phyloP scores from a whole-genome alignment of 2,329 filamentous ascomycete species.

The Paecilomyces dactylethromorphus region DNA sequence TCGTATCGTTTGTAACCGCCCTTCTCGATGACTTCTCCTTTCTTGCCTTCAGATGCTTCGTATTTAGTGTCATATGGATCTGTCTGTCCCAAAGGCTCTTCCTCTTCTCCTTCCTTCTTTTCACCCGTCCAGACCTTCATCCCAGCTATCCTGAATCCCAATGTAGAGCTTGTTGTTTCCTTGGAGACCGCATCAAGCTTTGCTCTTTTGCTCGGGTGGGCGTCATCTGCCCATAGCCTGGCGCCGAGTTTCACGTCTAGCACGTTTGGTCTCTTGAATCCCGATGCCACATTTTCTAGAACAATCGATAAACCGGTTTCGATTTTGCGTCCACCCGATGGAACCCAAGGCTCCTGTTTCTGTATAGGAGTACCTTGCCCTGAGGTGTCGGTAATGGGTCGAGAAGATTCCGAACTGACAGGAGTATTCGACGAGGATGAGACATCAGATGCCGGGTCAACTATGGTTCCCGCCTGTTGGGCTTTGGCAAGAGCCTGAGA shows the following conservation, averaged over 20 bases:
- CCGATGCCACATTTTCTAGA: slow-evolving; percentile 73
- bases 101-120: slow-evolving; percentile 23
- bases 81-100: slow-evolving; percentile 18
- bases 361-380: slow-evolving; percentile 14
- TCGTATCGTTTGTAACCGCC: slow-evolving; percentile 55
- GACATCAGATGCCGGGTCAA: slow-evolving; percentile 17
- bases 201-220: slow-evolving; percentile 51
- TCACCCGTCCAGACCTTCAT: slow-evolving; percentile 54
- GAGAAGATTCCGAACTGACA: slow-evolving; percentile 9
- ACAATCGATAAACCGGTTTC: slow-evolving; percentile 75
- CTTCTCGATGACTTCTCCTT: slow-evolving; percentile 37
- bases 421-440: slow-evolving; percentile 13
- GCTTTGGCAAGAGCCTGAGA: slow-evolving; percentile 39
- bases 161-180: slow-evolving; percentile 52
- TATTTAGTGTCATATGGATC: slow-evolving; percentile 30
- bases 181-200: slow-evolving; percentile 54
- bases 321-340: slow-evolving; percentile 57
- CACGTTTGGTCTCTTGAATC: slow-evolving; percentile 80
- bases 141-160: slow-evolving; percentile 60
- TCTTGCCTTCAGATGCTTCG: slow-evolving; percentile 42
- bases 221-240: slow-evolving; percentile 73
- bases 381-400: slow-evolving; percentile 17
- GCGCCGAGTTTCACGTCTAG: slow-evolving; percentile 88
- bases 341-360: slow-evolving; percentile 33
- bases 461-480: slow-evolving; percentile 38